A percentile compares a stretch with the other conserved stretches of the same genome.
Evolutionary conservation across 1,139 yeast genomes (phyloP).

Genomic region (Kodamaea derodonti): DNA sequence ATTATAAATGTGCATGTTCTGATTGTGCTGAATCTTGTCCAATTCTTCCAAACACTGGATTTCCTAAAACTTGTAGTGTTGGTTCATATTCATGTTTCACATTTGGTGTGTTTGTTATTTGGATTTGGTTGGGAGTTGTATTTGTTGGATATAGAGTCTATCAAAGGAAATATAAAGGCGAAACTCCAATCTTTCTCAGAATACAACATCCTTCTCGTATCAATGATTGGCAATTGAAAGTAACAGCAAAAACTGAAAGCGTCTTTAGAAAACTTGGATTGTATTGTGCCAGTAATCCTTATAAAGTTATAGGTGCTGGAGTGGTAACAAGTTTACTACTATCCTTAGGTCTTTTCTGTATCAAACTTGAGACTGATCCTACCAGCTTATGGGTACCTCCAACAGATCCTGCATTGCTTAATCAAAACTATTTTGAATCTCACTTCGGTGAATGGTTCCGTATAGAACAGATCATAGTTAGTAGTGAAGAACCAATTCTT

Average conservation of each 20-base stretch:
- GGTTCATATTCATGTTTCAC: constrained; percentile 74
- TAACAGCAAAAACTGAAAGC: constrained; percentile 1
- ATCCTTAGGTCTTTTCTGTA: constrained; percentile 49
- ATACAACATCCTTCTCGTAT: neutral
- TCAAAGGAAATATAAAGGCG: constrained; percentile 14
- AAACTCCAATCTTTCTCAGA: constrained; percentile 1
- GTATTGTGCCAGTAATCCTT: constrained; percentile 58
- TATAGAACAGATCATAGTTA: constrained; percentile 77
- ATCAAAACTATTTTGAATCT: constrained; percentile 68
- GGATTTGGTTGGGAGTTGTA: constrained; percentile 33
- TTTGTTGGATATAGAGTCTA: constrained; percentile 40
- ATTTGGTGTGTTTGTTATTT: constrained; percentile 52
- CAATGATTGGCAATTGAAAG: neutral
- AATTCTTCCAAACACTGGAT: constrained; percentile 37
- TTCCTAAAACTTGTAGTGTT: constrained; percentile 44
- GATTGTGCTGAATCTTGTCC: constrained; percentile 89
- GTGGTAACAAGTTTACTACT: constrained; percentile 41
- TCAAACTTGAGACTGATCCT: constrained; percentile 74
- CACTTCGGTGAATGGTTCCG: constrained; percentile 92
- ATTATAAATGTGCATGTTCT: constrained; percentile 81
- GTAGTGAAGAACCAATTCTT: constrained; percentile 60
- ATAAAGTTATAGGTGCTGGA: constrained; percentile 45
- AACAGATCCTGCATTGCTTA: constrained; percentile 62
- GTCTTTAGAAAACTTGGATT: constrained; percentile 45
- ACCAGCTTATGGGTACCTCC: constrained; percentile 88